Base-by-base conservation (phyloP, 805 yeast species). In the Wickerhamiella allomyrinae region DNA sequence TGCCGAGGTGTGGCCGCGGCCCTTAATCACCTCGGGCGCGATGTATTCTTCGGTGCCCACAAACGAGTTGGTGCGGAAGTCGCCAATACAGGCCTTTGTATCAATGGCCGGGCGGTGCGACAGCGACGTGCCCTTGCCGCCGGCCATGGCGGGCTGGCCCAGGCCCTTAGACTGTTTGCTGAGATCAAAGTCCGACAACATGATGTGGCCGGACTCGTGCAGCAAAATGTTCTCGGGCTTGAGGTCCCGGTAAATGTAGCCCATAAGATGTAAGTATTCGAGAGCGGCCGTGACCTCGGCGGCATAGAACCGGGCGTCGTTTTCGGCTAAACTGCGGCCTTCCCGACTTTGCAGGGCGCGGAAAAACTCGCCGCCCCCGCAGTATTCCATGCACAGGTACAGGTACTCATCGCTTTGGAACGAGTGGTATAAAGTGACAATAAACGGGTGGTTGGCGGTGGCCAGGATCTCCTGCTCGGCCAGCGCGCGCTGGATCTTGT, bases 291-390 rank as follows among this genome's bases (percentile, higher is more conserved):
- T 79, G 17, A 91, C 99, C 60, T 91, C 99, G 17, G 95, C 82
- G 0, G 96, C 95, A 58, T 91, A 91, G 58, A 91, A 91, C 44
- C 76, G 69, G 2, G 98, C 97, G 58, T 87, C 97, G 22, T 67
- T 73, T 59, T 91, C 99, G 17, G 75, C 66, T 11, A 91, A 79
- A 50, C 94, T 82, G 57, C 86, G 84, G 42, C 85, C 75, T 47
- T 76, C 79, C 46, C 96, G 70, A 0, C 96, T 86, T 61, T 91
- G 98, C 41, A 91, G 63, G 0, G 97, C 98, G 46, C 97, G 68
- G 67, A 91, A 91, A 55, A 91, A 91, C 62, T 93, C 98, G 37
- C 99, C 99, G 23, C 99, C 99, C 86, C 91, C 85, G 57, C 99
- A 91, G 56, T 89, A 91, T 59, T 91, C 99, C 95, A 93, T 89